Conservation (phyloP, 2,329 filamentous ascomycete genomes). For the Exophiala lecanii-corni region DNA sequence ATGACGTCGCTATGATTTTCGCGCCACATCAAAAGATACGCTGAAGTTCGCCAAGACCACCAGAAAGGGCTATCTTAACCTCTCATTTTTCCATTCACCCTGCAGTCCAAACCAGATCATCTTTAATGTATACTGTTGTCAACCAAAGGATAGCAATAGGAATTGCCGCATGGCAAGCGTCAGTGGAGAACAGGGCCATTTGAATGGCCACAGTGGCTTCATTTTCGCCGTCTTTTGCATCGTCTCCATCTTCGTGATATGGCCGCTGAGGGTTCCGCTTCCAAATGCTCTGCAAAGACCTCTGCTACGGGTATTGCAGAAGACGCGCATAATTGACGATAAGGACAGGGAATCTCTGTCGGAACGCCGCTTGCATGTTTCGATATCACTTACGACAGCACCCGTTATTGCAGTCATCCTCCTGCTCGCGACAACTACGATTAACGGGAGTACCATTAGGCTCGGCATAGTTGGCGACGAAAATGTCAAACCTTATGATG, state of each 20-base stretch:
- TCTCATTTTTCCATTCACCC: too few relatives aligned
- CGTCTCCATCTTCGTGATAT: constrained; percentile 25
- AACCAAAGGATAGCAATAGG: too few relatives aligned
- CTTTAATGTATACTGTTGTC: too few relatives aligned
- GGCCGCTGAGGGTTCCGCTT: constrained; percentile 21
- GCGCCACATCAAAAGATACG: too few relatives aligned
- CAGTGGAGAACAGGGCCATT: constrained; percentile 15
- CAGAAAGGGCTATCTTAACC: too few relatives aligned
- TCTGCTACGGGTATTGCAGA: constrained; percentile 7
- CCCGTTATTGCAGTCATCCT: constrained; percentile 25
- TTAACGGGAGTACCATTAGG: constrained; percentile 25
- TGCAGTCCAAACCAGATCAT: too few relatives aligned
- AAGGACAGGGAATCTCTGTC: constrained; percentile 10
- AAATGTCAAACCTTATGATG: constrained; percentile 26
- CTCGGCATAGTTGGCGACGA: constrained; percentile 26
- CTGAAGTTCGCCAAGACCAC: too few relatives aligned
- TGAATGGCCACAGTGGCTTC: constrained; percentile 26
- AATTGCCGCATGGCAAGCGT: constrained; percentile 14
- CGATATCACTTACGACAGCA: constrained; percentile 24
- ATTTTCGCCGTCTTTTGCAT: constrained; percentile 27
- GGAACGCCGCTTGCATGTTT: constrained; percentile 13
- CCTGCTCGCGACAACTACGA: constrained; percentile 25
- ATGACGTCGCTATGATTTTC: too few relatives aligned
- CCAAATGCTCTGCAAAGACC: constrained; percentile 12
- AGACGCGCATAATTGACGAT: constrained; percentile 14